phyloP scores from a whole-genome alignment of 1,284 basidiomycete species.

The Cyathus olla region DNA sequence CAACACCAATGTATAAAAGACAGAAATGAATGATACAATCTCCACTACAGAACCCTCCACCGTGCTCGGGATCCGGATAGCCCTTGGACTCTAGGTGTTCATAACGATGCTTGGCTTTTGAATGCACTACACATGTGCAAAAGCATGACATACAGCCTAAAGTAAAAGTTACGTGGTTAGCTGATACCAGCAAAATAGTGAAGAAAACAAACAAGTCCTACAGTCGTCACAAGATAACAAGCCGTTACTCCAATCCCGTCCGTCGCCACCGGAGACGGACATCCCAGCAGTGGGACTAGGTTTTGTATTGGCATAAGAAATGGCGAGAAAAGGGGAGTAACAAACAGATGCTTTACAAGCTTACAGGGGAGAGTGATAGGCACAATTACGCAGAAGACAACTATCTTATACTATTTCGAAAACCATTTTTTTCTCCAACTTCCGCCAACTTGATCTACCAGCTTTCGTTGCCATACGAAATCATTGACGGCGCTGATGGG shows the following conservation, averaged over 20 bases:
- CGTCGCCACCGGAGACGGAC: conserved; percentile 44
- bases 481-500: no score
- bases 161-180: background rate
- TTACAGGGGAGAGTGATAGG: no score
- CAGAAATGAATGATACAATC: conserved; percentile 5
- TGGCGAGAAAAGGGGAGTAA: no score
- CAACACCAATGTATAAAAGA: conserved; percentile 1
- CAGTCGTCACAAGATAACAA: conserved; percentile 47
- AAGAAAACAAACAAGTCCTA: conserved; percentile 49
- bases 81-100: conserved; percentile 8
- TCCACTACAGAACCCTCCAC: conserved; percentile 2
- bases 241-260: conserved; percentile 58
- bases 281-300: conserved; percentile 16
- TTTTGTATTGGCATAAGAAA: no score
- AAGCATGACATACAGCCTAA: conserved; percentile 7
- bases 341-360: no score
- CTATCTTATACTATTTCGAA: no score
- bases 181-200: background rate
- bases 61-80: conserved; percentile 7
- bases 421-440: no score
- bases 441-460: no score
- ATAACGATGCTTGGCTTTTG: conserved; percentile 9
- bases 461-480: no score
- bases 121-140: conserved; percentile 16
- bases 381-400: no score